Evolutionary conservation across 139 green algal species (phyloP), one percentile per base, ranked within the genome.

Genomic region (Chlorella sorokiniana): DNA sequence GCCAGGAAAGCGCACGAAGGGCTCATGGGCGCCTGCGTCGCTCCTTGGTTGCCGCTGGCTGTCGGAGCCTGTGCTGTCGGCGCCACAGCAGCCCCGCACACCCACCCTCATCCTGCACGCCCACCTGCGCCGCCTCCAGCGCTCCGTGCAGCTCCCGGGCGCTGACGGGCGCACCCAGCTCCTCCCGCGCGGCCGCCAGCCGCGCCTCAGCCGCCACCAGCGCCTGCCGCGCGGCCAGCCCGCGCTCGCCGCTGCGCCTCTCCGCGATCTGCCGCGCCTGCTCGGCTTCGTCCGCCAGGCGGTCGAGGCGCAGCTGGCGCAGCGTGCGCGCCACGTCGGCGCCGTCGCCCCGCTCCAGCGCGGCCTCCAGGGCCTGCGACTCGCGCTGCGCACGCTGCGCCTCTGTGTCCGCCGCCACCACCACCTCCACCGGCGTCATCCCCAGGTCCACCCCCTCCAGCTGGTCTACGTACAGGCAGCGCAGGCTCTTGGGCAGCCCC

Each of bases 391-490:
- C 75, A 1, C 75, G 56, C 59, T 72, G 59, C 18, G 75, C 75
- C 59, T 11, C 75, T 1, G 22, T 23, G 59, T 81, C 75, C 9
- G 75, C 75, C 27, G 42, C 59, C 75, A 81, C 75, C 59, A 81
- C 75, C 75, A 81, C 59, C n/a, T 70, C 22, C 56, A 75, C 23
- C 7, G 62, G 38, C 18, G 25, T 74, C 76, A 65, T 42, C 76
- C 64, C 7, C 8, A 37, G 38, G 65, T 87, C 85, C 0, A 44
- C 77, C 0, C 48, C 70, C 45, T 83, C 75, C 67, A 88, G 76
- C 71, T 89, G 85, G 25, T 87, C 85, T 4, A 89, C 85, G 40
- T 87, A 86, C 22, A 89, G 71, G 29, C 76, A 62, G 35, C 67
- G 41, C 42, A 85, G 33, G 27, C 54, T 71, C 38, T 67, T 61